Evolutionary conservation across 1,284 basidiomycete species (phyloP).

Genomic region (Xerocomus amazonicus): DNA sequence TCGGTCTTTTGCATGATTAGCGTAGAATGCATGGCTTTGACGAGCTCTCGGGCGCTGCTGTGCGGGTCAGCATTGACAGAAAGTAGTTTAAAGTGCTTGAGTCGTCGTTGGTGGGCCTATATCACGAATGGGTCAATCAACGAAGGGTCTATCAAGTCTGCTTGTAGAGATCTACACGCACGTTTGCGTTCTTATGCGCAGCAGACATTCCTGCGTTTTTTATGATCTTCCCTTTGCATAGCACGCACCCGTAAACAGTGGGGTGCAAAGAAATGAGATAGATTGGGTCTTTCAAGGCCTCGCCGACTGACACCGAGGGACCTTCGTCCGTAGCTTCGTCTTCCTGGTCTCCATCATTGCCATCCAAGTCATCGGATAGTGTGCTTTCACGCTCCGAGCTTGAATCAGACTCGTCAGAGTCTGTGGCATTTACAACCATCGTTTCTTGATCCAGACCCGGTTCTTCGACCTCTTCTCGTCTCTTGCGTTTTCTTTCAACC

Average conservation of each 20-base stretch:
- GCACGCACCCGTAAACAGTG: conserved; percentile 56
- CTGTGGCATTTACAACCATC: conserved; percentile 71
- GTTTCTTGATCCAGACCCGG: conserved; percentile 66
- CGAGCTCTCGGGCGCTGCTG: conserved; percentile 47
- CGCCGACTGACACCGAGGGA: conserved; percentile 53
- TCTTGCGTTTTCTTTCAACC: conserved; percentile 64
- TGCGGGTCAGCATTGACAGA: conserved; percentile 37
- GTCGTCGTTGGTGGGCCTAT: conserved; percentile 60
- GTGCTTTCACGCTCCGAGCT: conserved; percentile 30
- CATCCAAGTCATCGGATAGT: conserved; percentile 27
- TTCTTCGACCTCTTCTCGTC: conserved; percentile 64
- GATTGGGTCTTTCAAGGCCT: conserved; percentile 62
- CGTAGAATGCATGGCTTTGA: conserved; percentile 32
- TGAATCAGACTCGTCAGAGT: conserved; percentile 63
- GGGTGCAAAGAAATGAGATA: conserved; percentile 55
- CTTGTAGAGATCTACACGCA: conserved; percentile 40
- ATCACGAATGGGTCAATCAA: conserved; percentile 17
- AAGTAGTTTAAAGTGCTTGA: conserved; percentile 47
- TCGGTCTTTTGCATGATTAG: conserved; percentile 1
- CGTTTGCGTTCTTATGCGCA: conserved; percentile 63
- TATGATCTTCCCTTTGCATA: conserved; percentile 73
- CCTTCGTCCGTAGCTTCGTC: conserved; percentile 29
- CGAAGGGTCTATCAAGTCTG: not conserved
- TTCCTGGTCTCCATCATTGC: conserved; percentile 28
- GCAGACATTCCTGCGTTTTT: conserved; percentile 62